Conservation (phyloP, 2,329 filamentous ascomycete genomes). For the Remersonia thermophila region DNA sequence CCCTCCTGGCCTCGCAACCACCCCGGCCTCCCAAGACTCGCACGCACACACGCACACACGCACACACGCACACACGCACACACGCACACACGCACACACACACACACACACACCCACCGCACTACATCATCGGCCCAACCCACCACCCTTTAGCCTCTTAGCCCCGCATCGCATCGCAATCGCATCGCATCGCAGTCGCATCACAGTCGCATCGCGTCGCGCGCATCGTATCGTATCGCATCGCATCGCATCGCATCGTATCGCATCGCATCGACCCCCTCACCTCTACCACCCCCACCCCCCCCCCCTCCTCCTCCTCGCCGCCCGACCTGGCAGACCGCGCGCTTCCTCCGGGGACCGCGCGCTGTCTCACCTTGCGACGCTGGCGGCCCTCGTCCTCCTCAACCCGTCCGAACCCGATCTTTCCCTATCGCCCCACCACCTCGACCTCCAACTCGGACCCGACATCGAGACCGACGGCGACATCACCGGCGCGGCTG, state of each 20-base stretch:
- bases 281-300: no score
- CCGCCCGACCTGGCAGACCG: background rate
- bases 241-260: background rate
- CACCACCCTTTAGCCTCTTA: slow-evolving; percentile 1
- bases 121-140: no score
- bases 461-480: slow-evolving; percentile 38
- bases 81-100: no score
- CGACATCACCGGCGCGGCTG: slow-evolving; percentile 39
- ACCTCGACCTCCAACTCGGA: slow-evolving; percentile 42
- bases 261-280: background rate
- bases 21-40: no score
- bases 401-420: slow-evolving; percentile 41
- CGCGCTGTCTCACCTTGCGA: slow-evolving; percentile 20
- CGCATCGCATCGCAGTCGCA: background rate
- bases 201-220: no score
- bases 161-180: background rate
- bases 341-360: slow-evolving; percentile 27
- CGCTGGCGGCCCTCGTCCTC: slow-evolving; percentile 45
- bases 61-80: no score
- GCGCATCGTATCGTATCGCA: background rate
- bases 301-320: no score
- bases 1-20: no score
- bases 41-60: no score
- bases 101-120: no score
- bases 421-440: slow-evolving; percentile 44